A percentile compares a stretch with the other conserved stretches of the same genome.
Conservation (phyloP, 148 eudicot species). For the Rheum nobile region DNA sequence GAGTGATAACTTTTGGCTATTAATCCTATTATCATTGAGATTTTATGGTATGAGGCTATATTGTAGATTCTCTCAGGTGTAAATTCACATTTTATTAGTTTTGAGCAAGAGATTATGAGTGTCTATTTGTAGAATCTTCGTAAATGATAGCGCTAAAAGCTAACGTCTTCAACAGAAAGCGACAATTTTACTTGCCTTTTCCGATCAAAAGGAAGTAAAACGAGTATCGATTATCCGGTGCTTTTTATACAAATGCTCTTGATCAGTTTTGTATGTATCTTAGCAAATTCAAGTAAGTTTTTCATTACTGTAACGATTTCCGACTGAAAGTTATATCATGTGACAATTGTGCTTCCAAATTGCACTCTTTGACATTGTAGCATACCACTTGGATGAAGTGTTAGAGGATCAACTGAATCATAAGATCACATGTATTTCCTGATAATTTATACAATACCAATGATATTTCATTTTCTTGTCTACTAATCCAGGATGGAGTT, state of each 20-base stretch:
- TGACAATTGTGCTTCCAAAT: background rate
- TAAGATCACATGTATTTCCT: background rate
- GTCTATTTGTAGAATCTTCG: background rate
- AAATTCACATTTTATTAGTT: background rate
- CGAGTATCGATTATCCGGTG: background rate
- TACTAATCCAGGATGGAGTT: background rate
- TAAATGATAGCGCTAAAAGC: background rate
- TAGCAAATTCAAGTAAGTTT: too few species aligned
- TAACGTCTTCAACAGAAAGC: background rate
- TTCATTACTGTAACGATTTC: too few species aligned
- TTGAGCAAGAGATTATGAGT: background rate
- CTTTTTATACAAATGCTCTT: background rate
- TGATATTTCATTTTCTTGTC: background rate
- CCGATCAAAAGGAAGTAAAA: background rate
- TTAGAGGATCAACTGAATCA: background rate
- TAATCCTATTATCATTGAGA: background rate
- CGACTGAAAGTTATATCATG: background rate
- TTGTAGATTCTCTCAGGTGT: background rate
- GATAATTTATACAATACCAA: background rate
- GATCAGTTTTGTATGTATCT: background rate
- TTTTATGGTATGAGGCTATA: background rate
- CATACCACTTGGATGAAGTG: constrained; percentile 5
- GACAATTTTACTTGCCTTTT: background rate
- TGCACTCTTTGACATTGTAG: background rate
- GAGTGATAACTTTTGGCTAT: background rate